Evolutionary conservation across 2,329 filamentous ascomycete genomes (phyloP).

Genomic region (Diaporthe batatas): DNA sequence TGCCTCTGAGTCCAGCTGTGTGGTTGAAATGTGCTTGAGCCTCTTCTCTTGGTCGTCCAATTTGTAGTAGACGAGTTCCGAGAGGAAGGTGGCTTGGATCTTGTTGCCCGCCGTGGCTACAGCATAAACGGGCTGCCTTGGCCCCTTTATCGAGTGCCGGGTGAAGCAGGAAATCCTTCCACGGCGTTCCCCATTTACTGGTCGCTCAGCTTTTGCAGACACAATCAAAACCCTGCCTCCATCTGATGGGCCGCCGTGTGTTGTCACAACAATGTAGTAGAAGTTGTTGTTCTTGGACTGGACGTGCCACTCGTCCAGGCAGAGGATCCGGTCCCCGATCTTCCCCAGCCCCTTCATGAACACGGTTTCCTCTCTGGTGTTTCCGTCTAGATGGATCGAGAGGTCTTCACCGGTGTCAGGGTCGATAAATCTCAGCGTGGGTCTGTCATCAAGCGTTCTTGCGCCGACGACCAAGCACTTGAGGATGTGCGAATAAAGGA

Average conservation of each 20-base stretch:
- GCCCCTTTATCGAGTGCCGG: conserved; percentile 60
- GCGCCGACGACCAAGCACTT: conserved; percentile 68
- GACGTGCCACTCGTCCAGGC: conserved; percentile 75
- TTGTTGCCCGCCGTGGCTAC: conserved; percentile 49
- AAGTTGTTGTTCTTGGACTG: conserved; percentile 69
- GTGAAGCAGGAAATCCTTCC: conserved; percentile 65
- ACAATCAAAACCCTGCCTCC: conserved; percentile 69
- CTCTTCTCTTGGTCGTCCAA: conserved; percentile 66
- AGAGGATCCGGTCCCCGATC: conserved; percentile 69
- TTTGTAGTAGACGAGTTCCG: conserved; percentile 44
- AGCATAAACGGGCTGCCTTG: conserved; percentile 66
- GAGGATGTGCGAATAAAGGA: conserved; percentile 68
- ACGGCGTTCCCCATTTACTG: conserved; percentile 45
- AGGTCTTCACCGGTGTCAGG: conserved; percentile 66
- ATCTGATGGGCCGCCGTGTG: conserved; percentile 49
- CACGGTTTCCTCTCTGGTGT: conserved; percentile 56
- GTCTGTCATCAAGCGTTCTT: conserved; percentile 53
- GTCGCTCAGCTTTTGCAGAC: conserved; percentile 56
- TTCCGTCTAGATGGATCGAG: conserved; percentile 51
- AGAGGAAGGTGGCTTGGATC: conserved; percentile 51
- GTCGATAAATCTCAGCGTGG: conserved; percentile 70
- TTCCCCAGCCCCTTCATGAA: conserved; percentile 70
- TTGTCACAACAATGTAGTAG: conserved; percentile 73
- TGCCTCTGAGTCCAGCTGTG: conserved; percentile 66
- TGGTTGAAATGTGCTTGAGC: conserved; percentile 61